phyloP scores from a whole-genome alignment of 768 basidiomycete genomes.

The Paxillus rubicundulus region DNA sequence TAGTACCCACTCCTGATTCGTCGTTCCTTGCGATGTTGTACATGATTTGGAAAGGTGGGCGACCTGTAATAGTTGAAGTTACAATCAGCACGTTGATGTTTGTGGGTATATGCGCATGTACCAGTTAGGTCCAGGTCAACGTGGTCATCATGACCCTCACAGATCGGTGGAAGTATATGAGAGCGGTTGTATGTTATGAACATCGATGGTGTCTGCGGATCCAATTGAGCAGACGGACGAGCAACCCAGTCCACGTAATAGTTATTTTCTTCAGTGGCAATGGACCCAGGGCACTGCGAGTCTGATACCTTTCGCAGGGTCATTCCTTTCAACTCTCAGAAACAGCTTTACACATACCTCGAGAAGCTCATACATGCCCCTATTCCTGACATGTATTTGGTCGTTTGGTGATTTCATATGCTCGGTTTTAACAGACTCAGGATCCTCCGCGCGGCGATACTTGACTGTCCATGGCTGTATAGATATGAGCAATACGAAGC shows the following conservation, averaged over 20 bases:
- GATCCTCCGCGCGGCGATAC: slow-evolving; percentile 56
- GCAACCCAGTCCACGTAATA: slow-evolving; percentile 81
- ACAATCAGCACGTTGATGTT: not conserved
- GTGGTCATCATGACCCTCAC: slow-evolving; percentile 77
- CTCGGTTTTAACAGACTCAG: slow-evolving; percentile 39
- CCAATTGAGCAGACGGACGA: slow-evolving; percentile 70
- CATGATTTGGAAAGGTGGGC: slow-evolving; percentile 91
- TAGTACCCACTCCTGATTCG: slow-evolving; percentile 67
- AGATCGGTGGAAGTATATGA: slow-evolving; percentile 72
- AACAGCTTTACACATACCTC: slow-evolving; percentile 44
- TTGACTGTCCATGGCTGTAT: slow-evolving; percentile 83
- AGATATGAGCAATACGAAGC: slow-evolving; percentile 5
- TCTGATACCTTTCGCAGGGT: slow-evolving; percentile 60
- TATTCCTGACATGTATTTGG: slow-evolving; percentile 66
- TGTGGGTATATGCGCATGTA: slow-evolving; percentile 26
- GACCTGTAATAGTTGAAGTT: slow-evolving; percentile 45
- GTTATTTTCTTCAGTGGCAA: slow-evolving; percentile 55
- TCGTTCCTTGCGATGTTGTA: slow-evolving; percentile 78
- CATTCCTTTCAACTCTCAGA: not conserved
- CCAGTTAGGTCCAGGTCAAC: slow-evolving; percentile 84
- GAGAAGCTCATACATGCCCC: slow-evolving; percentile 72
- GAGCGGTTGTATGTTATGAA: slow-evolving; percentile 70
- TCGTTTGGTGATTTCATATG: slow-evolving; percentile 65
- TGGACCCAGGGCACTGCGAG: slow-evolving; percentile 77
- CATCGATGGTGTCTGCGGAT: slow-evolving; percentile 50